Base-by-base conservation (phyloP, 257 asterid species). In the Nicotiana attenuata region DNA sequence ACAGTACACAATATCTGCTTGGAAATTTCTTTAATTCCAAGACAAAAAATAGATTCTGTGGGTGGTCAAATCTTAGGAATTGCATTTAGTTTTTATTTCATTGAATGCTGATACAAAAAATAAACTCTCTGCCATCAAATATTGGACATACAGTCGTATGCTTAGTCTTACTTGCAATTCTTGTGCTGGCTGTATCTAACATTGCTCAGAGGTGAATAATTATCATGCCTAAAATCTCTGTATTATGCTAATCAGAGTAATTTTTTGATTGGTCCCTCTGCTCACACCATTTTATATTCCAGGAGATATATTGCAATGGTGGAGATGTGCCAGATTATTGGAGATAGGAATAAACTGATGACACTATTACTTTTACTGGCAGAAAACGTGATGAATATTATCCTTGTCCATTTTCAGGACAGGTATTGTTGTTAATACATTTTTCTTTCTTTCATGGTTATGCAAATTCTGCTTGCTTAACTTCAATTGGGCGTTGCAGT, bases 251-350 rank as follows among this genome's bases (percentile, higher is more conserved):
- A 22, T 73, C 38, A 22, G 41, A 24, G 15, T 24, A 33, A 11
- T 41, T 38, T 69, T 11, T 45, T 33, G 52, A 38, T 71, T 22
- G 26, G 7, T 47, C 17, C 28, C 22, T 31, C 14, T 20, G 20
- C 8, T 47, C 76, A 5, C 53, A 15, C 64, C 64, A 52, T 24
- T 26, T 60, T 26, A 59, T 60, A 55, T 52, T 67, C 20, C 85
- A 94, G 98, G 98, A 94, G 97, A 90, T 91, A 88, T 80, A 86
- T 90, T 69, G 99, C 98, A 60, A 90, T 94, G 97, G 85, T 90
- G 85, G 92, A 91, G 57, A 93, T 92, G 97, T 92, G 99, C 90
- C 88, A 88, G 87, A 80, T 93, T 24, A 89, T 92, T 83, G 94
- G 97, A 64, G 92, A 90, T 81, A 89, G 94, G 86, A 91, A 88